phyloP scores from a whole-genome alignment of 805 yeast genomes.

The Naumovozyma baii region DNA sequence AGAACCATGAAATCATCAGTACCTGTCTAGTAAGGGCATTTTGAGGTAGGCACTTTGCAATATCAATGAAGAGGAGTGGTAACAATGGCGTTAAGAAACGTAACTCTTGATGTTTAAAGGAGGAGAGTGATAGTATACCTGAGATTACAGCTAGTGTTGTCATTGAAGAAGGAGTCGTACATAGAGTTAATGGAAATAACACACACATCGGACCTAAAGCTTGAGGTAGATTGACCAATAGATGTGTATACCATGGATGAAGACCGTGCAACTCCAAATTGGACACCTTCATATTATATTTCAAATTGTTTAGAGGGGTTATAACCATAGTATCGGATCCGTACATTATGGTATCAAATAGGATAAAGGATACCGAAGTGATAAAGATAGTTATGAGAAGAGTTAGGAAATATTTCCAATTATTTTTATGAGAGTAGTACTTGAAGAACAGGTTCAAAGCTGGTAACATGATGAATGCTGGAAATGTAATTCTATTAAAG shows the following conservation, averaged over 20 bases:
- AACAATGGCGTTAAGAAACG: slow-evolving; percentile 72
- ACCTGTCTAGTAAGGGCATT: neutral
- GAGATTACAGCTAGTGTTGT: slow-evolving; percentile 54
- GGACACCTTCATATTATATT: slow-evolving; percentile 49
- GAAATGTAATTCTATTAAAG: slow-evolving; percentile 80
- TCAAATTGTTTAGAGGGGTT: slow-evolving; percentile 68
- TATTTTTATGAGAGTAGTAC: slow-evolving; percentile 29
- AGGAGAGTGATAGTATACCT: slow-evolving; percentile 52
- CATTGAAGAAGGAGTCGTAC: slow-evolving; percentile 25
- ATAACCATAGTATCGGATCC: slow-evolving; percentile 29
- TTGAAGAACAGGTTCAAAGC: slow-evolving; percentile 34
- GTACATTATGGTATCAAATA: slow-evolving; percentile 46
- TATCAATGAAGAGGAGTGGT: slow-evolving; percentile 50
- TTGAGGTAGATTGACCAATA: slow-evolving; percentile 67
- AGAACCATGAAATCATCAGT: slow-evolving; percentile 38
- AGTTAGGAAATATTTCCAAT: slow-evolving; percentile 28
- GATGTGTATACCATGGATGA: slow-evolving; percentile 69
- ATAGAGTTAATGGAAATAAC: slow-evolving; percentile 21
- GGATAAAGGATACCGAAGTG: slow-evolving; percentile 33
- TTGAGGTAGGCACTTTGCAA: neutral
- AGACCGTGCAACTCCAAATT: slow-evolving; percentile 75
- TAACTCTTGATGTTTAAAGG: slow-evolving; percentile 88
- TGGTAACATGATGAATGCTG: slow-evolving; percentile 66
- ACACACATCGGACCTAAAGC: slow-evolving; percentile 68
- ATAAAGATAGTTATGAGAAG: slow-evolving; percentile 30